phyloP scores from a whole-genome alignment of 2,329 filamentous ascomycete species.

The Calonectria ilicicola region DNA sequence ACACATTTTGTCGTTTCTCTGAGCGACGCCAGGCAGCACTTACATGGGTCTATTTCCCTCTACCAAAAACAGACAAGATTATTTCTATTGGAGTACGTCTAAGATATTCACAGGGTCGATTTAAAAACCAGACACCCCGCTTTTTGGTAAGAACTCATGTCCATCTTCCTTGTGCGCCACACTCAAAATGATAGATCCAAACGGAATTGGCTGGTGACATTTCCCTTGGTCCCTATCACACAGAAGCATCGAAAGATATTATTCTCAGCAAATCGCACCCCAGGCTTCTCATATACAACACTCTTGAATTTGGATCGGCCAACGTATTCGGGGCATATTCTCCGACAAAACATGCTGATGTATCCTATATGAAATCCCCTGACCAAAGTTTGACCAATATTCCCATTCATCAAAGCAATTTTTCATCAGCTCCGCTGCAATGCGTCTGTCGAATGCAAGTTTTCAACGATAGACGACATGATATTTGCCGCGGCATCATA shows the following conservation, averaged over 20 bases:
- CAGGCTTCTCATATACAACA: constrained; percentile 10
- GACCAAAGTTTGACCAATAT: no score
- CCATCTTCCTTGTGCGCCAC: no score
- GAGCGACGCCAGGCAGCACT: neutral
- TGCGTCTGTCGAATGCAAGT: neutral
- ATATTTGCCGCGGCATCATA: neutral
- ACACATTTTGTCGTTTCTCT: neutral
- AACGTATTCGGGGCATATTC: constrained; percentile 4
- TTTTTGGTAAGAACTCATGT: neutral
- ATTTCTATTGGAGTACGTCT: neutral
- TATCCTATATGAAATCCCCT: neutral
- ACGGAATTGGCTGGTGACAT: constrained; percentile 11
- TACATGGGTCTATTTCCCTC: constrained; percentile 11
- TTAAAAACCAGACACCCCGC: neutral
- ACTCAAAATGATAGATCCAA: neutral
- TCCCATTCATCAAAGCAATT: neutral
- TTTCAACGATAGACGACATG: neutral
- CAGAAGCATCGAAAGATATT: neutral
- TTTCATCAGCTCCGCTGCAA: constrained; percentile 5
- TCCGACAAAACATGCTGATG: neutral
- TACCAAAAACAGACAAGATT: constrained; percentile 8
- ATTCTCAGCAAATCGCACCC: neutral
- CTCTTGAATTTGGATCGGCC: neutral
- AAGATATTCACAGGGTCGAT: neutral
- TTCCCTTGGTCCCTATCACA: neutral